These are phyloP conservation scores for Manihot esculenta DNA, from an alignment of 441 rosid genomes.

Conservation along the genomic window DNA sequence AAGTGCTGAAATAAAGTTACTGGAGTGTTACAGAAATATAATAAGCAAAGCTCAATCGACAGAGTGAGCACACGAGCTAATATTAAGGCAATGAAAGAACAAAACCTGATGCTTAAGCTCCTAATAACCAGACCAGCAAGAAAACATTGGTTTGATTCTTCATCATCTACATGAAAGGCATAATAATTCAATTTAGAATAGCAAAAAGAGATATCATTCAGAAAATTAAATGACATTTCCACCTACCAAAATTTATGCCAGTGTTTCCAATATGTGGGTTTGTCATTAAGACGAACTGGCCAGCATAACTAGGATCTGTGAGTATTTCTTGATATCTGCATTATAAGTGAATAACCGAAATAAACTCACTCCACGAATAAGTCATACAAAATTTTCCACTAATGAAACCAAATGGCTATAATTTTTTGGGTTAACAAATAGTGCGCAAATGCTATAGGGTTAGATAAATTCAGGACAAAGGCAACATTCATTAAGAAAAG, in stretches of 20 bases:
- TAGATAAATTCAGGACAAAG: too few species aligned
- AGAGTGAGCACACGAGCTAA: neutral
- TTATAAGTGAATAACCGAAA: neutral
- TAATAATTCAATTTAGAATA: conserved; percentile 1
- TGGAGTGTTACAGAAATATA: neutral
- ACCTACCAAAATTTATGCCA: conserved; percentile 81
- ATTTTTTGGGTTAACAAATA: too few species aligned
- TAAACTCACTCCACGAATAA: neutral
- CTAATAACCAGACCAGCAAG: conserved; percentile 88
- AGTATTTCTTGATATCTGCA: conserved; percentile 94
- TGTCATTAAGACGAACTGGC: conserved; percentile 96
- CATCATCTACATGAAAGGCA: conserved; percentile 63
- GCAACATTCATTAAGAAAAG: too few species aligned
- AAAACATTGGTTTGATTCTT: conserved; percentile 79
- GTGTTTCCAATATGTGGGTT: conserved; percentile 97
- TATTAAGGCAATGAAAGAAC: conserved; percentile 2
- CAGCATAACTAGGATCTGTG: conserved; percentile 93
- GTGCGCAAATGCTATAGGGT: too few species aligned
- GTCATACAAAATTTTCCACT: neutral
- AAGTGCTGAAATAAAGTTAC: conserved; percentile 51
- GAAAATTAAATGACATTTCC: conserved; percentile 1
- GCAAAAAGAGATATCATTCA: neutral
- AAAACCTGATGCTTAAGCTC: conserved; percentile 68
- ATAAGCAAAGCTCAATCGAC: neutral
- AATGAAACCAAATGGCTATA: neutral